A percentile compares a stretch with the other conserved stretches of the same genome.
Conservation (phyloP, 208 protist species). For the Trypanosomatidae sp. region DNA sequence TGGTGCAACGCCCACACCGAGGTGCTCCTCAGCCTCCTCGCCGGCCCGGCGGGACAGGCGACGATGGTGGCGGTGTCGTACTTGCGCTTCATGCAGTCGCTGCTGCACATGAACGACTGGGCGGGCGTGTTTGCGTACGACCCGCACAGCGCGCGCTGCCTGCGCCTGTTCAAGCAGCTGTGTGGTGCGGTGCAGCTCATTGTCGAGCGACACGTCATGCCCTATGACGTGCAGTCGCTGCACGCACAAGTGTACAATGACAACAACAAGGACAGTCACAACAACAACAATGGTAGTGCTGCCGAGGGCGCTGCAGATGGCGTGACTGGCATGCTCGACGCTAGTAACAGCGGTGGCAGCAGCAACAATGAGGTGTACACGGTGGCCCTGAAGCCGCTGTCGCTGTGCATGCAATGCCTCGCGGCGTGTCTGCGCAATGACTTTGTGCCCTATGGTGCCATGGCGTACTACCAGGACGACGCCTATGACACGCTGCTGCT, state of each 20-base stretch:
- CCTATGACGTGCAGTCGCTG: constrained; percentile 32
- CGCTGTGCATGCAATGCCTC: constrained; percentile 44
- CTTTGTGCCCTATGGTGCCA: constrained; percentile 71
- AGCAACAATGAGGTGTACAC: constrained; percentile 25
- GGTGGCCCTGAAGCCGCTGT: constrained; percentile 68
- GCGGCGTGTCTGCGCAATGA: constrained; percentile 38
- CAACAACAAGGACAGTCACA: no score
- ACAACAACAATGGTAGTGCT: no score
- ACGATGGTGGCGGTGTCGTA: constrained; percentile 55
- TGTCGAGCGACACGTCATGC: constrained; percentile 48
- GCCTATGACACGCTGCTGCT: constrained; percentile 62
- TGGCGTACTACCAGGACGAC: constrained; percentile 77
- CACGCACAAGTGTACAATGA: constrained; percentile 4
- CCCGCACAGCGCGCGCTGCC: constrained; percentile 46
- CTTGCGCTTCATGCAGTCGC: constrained; percentile 51
- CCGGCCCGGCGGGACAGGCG: constrained; percentile 16
- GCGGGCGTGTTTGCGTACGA: constrained; percentile 12
- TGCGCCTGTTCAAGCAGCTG: constrained; percentile 68
- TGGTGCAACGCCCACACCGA: constrained; percentile 48
- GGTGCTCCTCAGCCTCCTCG: constrained; percentile 26
- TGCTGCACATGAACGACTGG: constrained; percentile 30
- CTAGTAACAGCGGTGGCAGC: neutral
- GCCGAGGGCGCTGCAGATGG: neutral
- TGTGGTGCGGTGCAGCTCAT: constrained; percentile 34
- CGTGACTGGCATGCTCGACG: constrained; percentile 2